A percentile compares a stretch with the other conserved stretches of the same genome.
Conservation (phyloP, 2,329 filamentous ascomycete species). For the Fusarium odoratissimum region DNA sequence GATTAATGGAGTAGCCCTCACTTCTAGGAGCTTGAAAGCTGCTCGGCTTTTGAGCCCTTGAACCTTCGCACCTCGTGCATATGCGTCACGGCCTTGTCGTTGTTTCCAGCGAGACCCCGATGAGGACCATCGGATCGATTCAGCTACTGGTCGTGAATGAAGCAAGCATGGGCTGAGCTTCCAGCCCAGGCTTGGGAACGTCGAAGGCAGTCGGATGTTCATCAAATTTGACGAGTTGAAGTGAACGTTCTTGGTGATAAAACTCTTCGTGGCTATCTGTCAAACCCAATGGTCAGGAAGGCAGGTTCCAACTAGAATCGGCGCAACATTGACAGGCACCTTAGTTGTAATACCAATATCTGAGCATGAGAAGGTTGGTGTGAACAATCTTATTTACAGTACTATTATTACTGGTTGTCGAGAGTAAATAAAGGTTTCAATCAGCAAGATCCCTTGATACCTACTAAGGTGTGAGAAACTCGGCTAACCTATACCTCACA, state of each 20-base stretch:
- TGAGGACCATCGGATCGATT: conserved; percentile 44
- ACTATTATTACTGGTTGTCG: not conserved
- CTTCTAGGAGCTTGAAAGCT: conserved; percentile 92
- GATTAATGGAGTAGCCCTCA: conserved; percentile 48
- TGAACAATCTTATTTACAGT: not conserved
- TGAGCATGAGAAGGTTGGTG: not conserved
- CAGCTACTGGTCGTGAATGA: not conserved
- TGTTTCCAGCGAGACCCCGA: conserved; percentile 86
- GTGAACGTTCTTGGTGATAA: not conserved
- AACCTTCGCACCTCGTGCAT: conserved; percentile 79
- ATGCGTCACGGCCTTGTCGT: conserved; percentile 79
- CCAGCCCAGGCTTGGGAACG: not conserved
- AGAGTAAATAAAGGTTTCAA: not conserved
- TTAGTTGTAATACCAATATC: not conserved
- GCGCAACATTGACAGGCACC: not conserved
- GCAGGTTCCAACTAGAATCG: too few species aligned
- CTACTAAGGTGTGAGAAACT: not conserved
- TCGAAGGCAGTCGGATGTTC: not conserved
- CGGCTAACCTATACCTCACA: not conserved
- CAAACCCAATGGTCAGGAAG: not conserved
- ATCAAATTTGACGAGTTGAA: not conserved
- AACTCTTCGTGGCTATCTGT: not conserved
- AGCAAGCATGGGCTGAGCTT: not conserved
- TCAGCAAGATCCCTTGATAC: not conserved
- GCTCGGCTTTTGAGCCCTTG: conserved; percentile 88